Evolutionary conservation across 768 basidiomycete species (phyloP), one percentile per base, ranked within the genome.

Genomic region (Cystobasidium ongulense): DNA sequence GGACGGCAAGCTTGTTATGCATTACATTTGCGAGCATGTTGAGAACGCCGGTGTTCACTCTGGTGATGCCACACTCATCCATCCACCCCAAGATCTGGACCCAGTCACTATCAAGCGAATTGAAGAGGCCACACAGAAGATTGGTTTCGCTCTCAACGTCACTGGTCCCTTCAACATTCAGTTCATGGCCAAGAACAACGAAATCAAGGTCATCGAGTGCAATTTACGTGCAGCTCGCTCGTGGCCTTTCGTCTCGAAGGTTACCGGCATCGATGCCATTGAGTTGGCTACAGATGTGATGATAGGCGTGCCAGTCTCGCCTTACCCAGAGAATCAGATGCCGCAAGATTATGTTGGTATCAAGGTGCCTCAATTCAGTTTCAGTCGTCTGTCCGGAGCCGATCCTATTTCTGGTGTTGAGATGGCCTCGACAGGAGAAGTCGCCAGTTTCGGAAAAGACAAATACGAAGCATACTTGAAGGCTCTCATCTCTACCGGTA

Each of bases 161-260:
- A 97, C 95, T 4, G 96, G 95, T 5, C 95, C 95, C 0, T 98
- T 90, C 87, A 99, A 99, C 81, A 99, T 99, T 80, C 95, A 99
- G 84, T 97, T 99, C 83, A 97, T 99, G 78, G 95, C 95, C 63
- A 99, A 99, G 86, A 90, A 99, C 83, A 98, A 97, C 83, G 95
- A 97, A 82, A 98, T 99, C 85, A 99, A 99, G 85, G 95, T 99
- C 78, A 99, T 99, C 81, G 95, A 99, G 82, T 98, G 95, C 83
- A 99, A 99, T 83, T 84, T 99, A 38, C 91, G 95, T 71, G 96
- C 96, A 0, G 95, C 95, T 27, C 87, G 95, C 75, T 97, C 95
- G 0, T 97, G 95, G 87, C 95, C 95, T 50, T 99, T 99, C 84
- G 95, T 99, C 29, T 96, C 93, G 8, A 99, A 99, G 82, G 92